phyloP scores from a whole-genome alignment of 148 eudicot species.

The Dysphania ambrosioides region DNA sequence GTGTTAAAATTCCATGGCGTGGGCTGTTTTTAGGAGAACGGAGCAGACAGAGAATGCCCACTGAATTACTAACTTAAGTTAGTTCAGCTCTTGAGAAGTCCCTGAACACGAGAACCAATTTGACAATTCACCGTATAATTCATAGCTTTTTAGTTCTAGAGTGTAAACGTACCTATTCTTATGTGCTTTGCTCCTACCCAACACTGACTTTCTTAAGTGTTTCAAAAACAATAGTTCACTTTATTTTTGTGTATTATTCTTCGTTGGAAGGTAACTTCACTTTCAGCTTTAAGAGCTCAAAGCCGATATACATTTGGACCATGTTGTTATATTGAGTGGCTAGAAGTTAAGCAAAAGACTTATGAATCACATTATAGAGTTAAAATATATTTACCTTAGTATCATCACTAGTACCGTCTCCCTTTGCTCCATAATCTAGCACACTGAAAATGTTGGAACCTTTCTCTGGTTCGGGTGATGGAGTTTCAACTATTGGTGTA shows the following conservation, averaged over 20 bases:
- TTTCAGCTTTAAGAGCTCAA: background rate
- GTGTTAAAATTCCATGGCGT: background rate
- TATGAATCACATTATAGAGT: background rate
- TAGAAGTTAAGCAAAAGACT: background rate
- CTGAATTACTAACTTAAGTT: background rate
- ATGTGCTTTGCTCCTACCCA: background rate
- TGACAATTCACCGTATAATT: slow-evolving; percentile 4
- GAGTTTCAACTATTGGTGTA: slow-evolving; percentile 22
- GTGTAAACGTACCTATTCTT: background rate
- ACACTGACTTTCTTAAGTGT: background rate
- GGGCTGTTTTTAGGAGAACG: background rate
- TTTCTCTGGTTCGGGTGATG: slow-evolving; percentile 14
- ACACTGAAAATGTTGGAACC: slow-evolving; percentile 42
- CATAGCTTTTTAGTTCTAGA: background rate
- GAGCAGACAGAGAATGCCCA: background rate
- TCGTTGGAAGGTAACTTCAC: too few relatives aligned
- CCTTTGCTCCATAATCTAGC: slow-evolving; percentile 76
- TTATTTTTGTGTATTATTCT: background rate
- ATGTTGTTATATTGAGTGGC: background rate
- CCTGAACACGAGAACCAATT: background rate
- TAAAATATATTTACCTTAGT: slow-evolving; percentile 68
- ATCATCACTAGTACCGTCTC: slow-evolving; percentile 73
- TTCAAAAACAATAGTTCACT: background rate
- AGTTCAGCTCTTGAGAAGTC: slow-evolving; percentile 6
- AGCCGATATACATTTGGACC: background rate